Conservation (phyloP, 768 basidiomycete species). For the Pilatotrama ljubarskyi region DNA sequence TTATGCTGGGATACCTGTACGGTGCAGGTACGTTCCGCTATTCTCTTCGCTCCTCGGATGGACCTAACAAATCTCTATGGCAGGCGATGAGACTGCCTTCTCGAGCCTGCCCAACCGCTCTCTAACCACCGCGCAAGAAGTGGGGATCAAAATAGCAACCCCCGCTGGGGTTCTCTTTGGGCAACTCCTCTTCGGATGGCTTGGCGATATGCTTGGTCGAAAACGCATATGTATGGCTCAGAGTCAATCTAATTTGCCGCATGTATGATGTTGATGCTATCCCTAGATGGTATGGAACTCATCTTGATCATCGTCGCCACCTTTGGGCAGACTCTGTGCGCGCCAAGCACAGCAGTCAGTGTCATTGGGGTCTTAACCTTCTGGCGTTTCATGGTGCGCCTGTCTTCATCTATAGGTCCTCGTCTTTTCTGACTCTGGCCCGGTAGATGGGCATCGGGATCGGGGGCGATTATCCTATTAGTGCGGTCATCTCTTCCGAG, state of each 20-base stretch:
- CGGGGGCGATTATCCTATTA: conserved; percentile 50
- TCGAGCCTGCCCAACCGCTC: conserved; percentile 18
- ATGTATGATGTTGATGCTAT: neutral
- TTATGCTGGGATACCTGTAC: conserved; percentile 49
- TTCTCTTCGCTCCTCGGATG: neutral
- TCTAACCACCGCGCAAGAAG: conserved; percentile 46
- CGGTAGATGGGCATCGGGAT: conserved; percentile 40
- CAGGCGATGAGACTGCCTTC: conserved; percentile 6
- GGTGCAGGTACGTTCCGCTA: conserved; percentile 12
- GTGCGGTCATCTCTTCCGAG: conserved; percentile 49
- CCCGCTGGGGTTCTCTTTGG: conserved; percentile 43
- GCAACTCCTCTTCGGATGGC: conserved; percentile 47
- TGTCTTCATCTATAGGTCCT: neutral
- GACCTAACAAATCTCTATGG: neutral
- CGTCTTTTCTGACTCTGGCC: neutral
- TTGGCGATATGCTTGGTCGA: conserved; percentile 44
- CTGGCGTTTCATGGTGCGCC: conserved; percentile 46
- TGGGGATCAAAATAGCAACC: conserved; percentile 46
- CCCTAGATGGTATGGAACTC: conserved; percentile 46
- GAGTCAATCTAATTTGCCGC: too few relatives aligned
- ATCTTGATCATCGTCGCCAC: conserved; percentile 41
- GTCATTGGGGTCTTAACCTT: conserved; percentile 45
- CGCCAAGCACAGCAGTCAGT: conserved; percentile 37
- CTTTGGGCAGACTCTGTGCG: conserved; percentile 41
- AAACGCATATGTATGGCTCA: conserved; percentile 39